Evolutionary conservation across 805 yeast species (phyloP).

Genomic region (Barnettozyma wickerhamii): DNA sequence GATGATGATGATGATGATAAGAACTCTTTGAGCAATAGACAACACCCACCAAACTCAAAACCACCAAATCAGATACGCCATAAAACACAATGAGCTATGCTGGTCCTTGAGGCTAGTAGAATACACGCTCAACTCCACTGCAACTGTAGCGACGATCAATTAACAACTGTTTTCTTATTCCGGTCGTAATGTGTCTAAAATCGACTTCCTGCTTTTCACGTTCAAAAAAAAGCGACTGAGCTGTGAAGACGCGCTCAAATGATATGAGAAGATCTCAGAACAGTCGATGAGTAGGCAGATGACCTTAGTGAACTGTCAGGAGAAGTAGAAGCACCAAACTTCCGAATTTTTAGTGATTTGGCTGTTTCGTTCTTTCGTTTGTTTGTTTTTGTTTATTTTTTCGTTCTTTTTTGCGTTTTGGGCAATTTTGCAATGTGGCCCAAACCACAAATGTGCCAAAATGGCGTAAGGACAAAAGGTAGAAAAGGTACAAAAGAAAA

Average conservation of each 20-base stretch:
- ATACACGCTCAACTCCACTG: neutral
- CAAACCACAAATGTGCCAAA: neutral
- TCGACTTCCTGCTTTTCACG: neutral
- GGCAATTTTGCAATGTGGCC: constrained; percentile 1
- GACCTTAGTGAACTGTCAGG: too few relatives aligned
- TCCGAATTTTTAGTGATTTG: neutral
- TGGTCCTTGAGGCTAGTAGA: too few relatives aligned
- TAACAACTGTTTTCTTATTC: neutral
- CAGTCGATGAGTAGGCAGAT: too few relatives aligned
- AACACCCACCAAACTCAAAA: neutral
- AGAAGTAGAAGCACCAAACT: too few relatives aligned
- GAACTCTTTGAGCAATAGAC: too few relatives aligned
- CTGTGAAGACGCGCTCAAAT: neutral
- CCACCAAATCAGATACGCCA: neutral
- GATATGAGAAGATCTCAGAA: too few relatives aligned
- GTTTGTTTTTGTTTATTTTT: constrained; percentile 2
- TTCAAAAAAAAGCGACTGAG: neutral
- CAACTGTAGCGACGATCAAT: neutral
- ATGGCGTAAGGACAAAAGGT: neutral
- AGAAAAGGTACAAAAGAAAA: too few relatives aligned
- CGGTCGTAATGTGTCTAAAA: neutral
- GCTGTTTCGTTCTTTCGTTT: neutral
- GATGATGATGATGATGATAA: too few relatives aligned
- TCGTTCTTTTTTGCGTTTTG: neutral
- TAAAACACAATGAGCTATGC: too few relatives aligned